These are phyloP conservation scores for Phialocephala subalpina DNA, from an alignment of 2,329 filamentous ascomycete genomes.

Conservation along the genomic window DNA sequence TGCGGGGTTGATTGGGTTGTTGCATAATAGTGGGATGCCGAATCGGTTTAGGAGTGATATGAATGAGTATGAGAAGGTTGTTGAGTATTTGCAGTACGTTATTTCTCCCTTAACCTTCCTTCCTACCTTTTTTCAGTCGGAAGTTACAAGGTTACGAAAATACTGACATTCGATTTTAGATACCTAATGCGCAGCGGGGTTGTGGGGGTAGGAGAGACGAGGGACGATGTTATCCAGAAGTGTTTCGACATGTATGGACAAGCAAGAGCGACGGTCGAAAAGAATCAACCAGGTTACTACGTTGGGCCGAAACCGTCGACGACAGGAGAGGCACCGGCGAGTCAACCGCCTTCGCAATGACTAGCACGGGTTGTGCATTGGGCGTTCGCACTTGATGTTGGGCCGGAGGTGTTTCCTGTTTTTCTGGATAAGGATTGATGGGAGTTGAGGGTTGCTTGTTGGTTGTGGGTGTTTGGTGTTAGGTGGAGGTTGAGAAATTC, in stretches of 20 bases:
- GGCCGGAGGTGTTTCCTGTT: too few relatives aligned
- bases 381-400: too few relatives aligned
- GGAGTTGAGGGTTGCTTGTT: too few relatives aligned
- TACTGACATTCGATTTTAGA: too few relatives aligned
- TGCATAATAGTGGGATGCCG: conserved; percentile 33
- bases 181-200: conserved; percentile 19
- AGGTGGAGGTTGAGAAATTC: too few relatives aligned
- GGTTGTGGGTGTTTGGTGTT: too few relatives aligned
- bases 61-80: conserved; percentile 32
- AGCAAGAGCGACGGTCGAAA: conserved; percentile 33
- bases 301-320: conserved; percentile 8
- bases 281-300: conserved; percentile 32
- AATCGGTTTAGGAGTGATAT: conserved; percentile 29
- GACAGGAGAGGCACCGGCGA: not conserved
- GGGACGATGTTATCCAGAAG: conserved; percentile 28
- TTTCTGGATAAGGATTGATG: too few relatives aligned
- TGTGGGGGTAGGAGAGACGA: conserved; percentile 22
- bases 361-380: too few relatives aligned
- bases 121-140: not conserved
- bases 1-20: conserved; percentile 31
- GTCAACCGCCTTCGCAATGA: too few relatives aligned
- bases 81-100: conserved; percentile 29
- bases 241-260: conserved; percentile 25
- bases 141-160: too few relatives aligned
- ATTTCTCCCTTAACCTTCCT: too few relatives aligned